phyloP scores from a whole-genome alignment of 2,329 filamentous ascomycete species.

The Fusarium heterosporum region DNA sequence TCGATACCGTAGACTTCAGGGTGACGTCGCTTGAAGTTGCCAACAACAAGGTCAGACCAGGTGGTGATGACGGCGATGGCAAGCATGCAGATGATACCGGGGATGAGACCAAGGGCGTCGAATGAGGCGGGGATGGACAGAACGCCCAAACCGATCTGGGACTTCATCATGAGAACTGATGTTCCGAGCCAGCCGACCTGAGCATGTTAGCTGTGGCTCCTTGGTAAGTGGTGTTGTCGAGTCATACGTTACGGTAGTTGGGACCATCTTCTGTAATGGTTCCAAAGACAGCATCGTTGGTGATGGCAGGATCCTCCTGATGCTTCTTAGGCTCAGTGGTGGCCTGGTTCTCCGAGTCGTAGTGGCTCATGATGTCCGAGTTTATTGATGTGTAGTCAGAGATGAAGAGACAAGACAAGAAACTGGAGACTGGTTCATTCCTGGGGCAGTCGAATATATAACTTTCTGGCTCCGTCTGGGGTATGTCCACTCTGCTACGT shows the following conservation, averaged over 20 bases:
- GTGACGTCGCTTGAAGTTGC: slow-evolving; percentile 64
- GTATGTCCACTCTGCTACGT: neutral
- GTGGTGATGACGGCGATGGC: slow-evolving; percentile 58
- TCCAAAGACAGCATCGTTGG: slow-evolving; percentile 50
- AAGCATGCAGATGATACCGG: slow-evolving; percentile 59
- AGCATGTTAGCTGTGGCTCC: slow-evolving; percentile 8
- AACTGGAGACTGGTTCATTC: slow-evolving; percentile 1
- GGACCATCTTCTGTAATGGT: slow-evolving; percentile 48
- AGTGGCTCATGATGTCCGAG: slow-evolving; percentile 24
- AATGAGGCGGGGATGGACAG: slow-evolving; percentile 61
- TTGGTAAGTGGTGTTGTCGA: neutral
- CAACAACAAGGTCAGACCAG: slow-evolving; percentile 62
- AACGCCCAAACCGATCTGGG: slow-evolving; percentile 59
- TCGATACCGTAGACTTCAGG: slow-evolving; percentile 65
- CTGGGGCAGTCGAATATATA: slow-evolving; percentile 27
- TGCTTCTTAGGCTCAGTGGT: slow-evolving; percentile 17
- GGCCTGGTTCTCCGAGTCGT: slow-evolving; percentile 34
- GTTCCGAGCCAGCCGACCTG: slow-evolving; percentile 60
- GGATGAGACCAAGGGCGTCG: slow-evolving; percentile 60
- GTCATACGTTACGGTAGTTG: slow-evolving; percentile 50
- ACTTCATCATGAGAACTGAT: slow-evolving; percentile 61
- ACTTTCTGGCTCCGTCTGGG: slow-evolving; percentile 14
- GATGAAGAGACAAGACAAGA: slow-evolving; percentile 2
- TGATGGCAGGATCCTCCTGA: slow-evolving; percentile 14
- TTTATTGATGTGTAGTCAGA: neutral